Conservation (phyloP, 2,329 filamentous ascomycete genomes). For the Eutypa lata region DNA sequence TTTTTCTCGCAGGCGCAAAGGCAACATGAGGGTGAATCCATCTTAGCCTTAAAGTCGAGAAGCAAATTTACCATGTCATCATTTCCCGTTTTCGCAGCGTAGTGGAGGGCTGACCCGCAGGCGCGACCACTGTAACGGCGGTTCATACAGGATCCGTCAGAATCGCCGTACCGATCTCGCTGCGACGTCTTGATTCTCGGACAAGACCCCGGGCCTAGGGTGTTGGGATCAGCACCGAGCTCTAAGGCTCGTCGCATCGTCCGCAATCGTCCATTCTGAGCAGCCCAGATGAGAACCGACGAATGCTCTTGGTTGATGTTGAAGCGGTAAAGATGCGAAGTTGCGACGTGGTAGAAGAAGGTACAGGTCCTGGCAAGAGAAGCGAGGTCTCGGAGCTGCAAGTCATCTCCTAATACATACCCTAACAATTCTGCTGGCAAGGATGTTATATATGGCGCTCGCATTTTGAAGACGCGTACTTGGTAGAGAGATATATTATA, state of each 20-base stretch:
- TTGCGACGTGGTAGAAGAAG: not conserved
- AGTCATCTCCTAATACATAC: not conserved
- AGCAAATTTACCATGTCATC: not conserved
- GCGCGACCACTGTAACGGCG: fast-evolving
- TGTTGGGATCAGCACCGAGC: not conserved
- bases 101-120: not conserved
- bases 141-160: too few species aligned
- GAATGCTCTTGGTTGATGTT: not conserved
- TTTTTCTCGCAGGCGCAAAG: not conserved
- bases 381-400: not conserved
- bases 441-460: not conserved
- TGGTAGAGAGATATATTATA: too few species aligned
- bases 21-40: not conserved
- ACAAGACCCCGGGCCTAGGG: not conserved
- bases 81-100: not conserved
- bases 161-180: too few species aligned
- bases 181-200: too few species aligned
- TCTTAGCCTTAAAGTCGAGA: not conserved
- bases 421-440: not conserved
- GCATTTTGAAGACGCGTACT: too few species aligned
- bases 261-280: not conserved
- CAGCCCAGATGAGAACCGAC: not conserved
- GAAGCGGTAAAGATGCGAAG: not conserved
- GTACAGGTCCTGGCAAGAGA: not conserved
- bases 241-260: not conserved